These are phyloP conservation scores for Babesia ovata DNA, from an alignment of 169 alveolate species.

Conservation along the genomic window DNA sequence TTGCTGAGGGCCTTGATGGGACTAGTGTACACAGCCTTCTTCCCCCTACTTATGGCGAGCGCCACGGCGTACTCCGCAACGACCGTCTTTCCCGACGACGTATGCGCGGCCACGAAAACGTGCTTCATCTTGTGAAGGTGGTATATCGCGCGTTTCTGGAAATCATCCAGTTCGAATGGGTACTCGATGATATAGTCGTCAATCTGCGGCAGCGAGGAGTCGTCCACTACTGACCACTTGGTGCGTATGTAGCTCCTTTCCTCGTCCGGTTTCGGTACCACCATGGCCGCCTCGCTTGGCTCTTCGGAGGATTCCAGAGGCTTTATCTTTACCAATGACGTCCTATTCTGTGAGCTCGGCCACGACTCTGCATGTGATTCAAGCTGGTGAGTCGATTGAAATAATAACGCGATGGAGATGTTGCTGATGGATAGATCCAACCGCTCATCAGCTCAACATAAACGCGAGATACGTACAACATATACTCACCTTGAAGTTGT, in stretches of 20 bases:
- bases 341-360: too few species aligned
- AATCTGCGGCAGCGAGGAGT: slow-evolving; percentile 41
- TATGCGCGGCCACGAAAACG: slow-evolving; percentile 98
- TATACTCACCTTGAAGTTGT: background rate
- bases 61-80: slow-evolving; percentile 99
- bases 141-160: slow-evolving; percentile 94
- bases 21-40: slow-evolving; percentile 95
- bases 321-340: background rate
- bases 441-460: background rate
- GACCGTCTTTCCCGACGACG: slow-evolving; percentile 99
- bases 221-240: slow-evolving; percentile 78
- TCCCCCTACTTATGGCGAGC: slow-evolving; percentile 88
- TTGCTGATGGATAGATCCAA: too few species aligned
- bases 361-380: too few species aligned
- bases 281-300: background rate
- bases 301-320: background rate
- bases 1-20: slow-evolving; percentile 99
- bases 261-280: slow-evolving; percentile 63
- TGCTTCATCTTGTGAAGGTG: slow-evolving; percentile 89
- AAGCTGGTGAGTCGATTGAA: too few species aligned
- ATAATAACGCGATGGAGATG: too few species aligned
- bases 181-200: slow-evolving; percentile 81
- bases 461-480: background rate
- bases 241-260: slow-evolving; percentile 64
- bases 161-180: slow-evolving; percentile 94